Evolutionary conservation across 2,329 filamentous ascomycete species (phyloP), one percentile per base, ranked within the genome.

Genomic region (Colletotrichum chrysophilum): DNA sequence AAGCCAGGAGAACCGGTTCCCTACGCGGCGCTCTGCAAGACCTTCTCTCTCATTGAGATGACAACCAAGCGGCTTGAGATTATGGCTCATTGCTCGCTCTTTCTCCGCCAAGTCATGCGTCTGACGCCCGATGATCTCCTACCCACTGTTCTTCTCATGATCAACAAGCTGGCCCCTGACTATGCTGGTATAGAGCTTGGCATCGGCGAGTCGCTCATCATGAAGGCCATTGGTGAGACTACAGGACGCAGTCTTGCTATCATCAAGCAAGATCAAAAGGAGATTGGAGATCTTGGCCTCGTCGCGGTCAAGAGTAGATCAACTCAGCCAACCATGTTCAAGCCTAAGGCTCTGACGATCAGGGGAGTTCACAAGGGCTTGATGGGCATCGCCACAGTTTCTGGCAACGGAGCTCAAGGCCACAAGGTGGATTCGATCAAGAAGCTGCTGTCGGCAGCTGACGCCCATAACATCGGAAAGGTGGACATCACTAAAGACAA

Each of bases 241-340:
- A 99, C 97, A 0, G 97, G 97, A 12, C 93, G 97, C 76, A 98
- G 93, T 80, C 86, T 98, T 62, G 90, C 93, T 48, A 93, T 98
- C 68, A 98, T 99, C 88, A 98, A 98, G 86, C 92, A 94, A 65
- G 96, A 98, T 80, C 97, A 99, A 82, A 96, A 97, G 81, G 96
- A 98, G 80, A 98, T 98, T 84, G 97, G 97, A 70, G 97, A 99
- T 84, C 89, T 99, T 13, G 97, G 97, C 13, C 88, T 98, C 38
- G 96, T 99, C 2, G 97, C 97, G 58, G 95, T 98, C 65, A 98
- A 98, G 88, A 98, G 96, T 86, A 92, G 96, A 84, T 95, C 94
- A 16, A 98, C 96, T 61, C 97, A 99, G 82, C 95, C 95, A 13
- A 98, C 97, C 26, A 98, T 99, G 96, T 98, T 98, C 89, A 98